phyloP scores from a whole-genome alignment of 495 filamentous ascomycete genomes.

The Xylaria telfairii region DNA sequence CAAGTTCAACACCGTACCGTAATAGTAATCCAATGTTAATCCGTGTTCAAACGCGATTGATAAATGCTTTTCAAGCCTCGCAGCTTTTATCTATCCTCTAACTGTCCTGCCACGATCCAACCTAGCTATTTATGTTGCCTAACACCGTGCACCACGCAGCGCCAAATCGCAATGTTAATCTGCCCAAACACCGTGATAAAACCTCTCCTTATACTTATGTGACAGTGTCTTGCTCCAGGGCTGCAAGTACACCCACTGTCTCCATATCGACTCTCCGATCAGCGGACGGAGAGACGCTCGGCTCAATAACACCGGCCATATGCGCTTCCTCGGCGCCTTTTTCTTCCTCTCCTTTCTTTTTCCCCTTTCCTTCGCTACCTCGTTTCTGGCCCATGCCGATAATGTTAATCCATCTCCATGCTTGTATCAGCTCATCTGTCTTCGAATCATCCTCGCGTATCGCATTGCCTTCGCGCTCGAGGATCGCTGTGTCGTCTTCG shows the following conservation, averaged over 20 bases:
- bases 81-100: not conserved
- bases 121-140: not conserved
- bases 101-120: not conserved
- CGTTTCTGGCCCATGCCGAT: constrained; percentile 47
- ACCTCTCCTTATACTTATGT: not conserved
- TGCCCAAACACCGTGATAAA: not conserved
- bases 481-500: constrained; percentile 46
- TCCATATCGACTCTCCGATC: constrained; percentile 2
- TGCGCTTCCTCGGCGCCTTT: constrained; percentile 29
- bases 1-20: not conserved
- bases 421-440: constrained; percentile 28
- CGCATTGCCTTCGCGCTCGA: constrained; percentile 40
- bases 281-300: constrained; percentile 7
- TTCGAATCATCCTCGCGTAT: not conserved
- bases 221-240: not conserved
- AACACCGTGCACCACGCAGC: constrained; percentile 1
- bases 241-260: not conserved
- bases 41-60: not conserved
- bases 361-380: constrained; percentile 8
- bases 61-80: not conserved
- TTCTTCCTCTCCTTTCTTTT: constrained; percentile 31
- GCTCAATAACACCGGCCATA: constrained; percentile 53
- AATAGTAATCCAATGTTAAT: not conserved
- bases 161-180: not conserved
- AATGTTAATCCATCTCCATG: constrained; percentile 51